A percentile compares a stretch with the other conserved stretches of the same genome.
Conservation (phyloP, 2,329 filamentous ascomycete genomes). For the Madurella mycetomatis region DNA sequence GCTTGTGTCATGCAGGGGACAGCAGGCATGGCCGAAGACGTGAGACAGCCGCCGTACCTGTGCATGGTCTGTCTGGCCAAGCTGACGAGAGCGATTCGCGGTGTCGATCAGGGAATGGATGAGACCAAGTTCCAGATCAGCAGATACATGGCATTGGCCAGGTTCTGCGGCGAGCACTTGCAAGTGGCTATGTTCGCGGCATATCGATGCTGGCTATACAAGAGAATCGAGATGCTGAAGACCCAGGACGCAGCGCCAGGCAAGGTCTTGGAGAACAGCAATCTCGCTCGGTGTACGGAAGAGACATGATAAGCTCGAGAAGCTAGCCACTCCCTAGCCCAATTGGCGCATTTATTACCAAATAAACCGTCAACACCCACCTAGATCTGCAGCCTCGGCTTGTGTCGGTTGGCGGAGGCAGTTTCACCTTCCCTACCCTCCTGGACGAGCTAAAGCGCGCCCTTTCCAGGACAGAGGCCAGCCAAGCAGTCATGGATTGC, state of each 20-base stretch:
- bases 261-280: no score
- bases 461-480: neutral
- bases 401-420: constrained; percentile 9
- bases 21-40: constrained; percentile 52
- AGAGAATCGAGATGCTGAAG: constrained; percentile 13
- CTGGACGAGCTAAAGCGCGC: neutral
- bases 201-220: constrained; percentile 41
- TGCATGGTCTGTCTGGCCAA: constrained; percentile 58
- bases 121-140: constrained; percentile 29
- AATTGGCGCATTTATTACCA: no score
- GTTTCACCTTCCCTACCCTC: neutral
- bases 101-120: constrained; percentile 21
- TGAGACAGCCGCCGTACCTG: constrained; percentile 58
- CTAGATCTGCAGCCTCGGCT: neutral
- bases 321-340: no score
- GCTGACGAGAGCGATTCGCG: constrained; percentile 35
- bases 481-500: neutral
- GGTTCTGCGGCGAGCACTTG: constrained; percentile 39
- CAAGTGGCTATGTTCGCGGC: constrained; percentile 43
- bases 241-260: neutral
- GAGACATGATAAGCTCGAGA: no score
- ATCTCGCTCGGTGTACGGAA: no score
- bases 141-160: constrained; percentile 37
- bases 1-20: constrained; percentile 62
- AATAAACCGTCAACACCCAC: no score